Conservation (phyloP, 208 protist genomes). For the Tritrichomonas musculus region DNA sequence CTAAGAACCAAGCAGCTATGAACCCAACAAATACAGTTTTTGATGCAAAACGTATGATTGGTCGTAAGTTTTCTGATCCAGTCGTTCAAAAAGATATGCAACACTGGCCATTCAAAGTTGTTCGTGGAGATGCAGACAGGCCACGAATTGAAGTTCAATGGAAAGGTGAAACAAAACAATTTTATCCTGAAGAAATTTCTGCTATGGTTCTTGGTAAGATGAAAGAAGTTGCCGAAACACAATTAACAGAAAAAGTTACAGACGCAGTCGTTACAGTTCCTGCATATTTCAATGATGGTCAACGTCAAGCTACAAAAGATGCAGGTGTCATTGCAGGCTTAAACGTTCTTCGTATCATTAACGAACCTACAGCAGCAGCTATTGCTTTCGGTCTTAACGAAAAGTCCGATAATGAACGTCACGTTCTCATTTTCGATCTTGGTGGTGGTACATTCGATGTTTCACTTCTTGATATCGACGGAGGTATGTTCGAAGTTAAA, state of each 20-base stretch:
- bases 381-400: slow-evolving; percentile 57
- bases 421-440: slow-evolving; percentile 54
- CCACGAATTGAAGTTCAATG: slow-evolving; percentile 65
- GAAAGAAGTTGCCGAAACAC: slow-evolving; percentile 70
- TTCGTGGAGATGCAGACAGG: slow-evolving; percentile 62
- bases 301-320: slow-evolving; percentile 91
- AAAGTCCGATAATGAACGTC: background rate
- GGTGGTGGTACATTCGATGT: slow-evolving; percentile 82
- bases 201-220: slow-evolving; percentile 74
- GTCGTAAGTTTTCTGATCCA: slow-evolving; percentile 62
- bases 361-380: slow-evolving; percentile 60
- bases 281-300: slow-evolving; percentile 95
- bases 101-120: slow-evolving; percentile 74
- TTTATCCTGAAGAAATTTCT: slow-evolving; percentile 82
- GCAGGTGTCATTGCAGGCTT: slow-evolving; percentile 92
- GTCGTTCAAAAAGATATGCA: slow-evolving; percentile 57
- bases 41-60: slow-evolving; percentile 57
- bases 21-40: slow-evolving; percentile 81
- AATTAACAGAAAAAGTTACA: slow-evolving; percentile 72
- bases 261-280: slow-evolving; percentile 63
- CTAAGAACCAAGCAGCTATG: slow-evolving; percentile 72
- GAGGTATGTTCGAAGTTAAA: slow-evolving; percentile 82
- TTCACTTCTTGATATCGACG: slow-evolving; percentile 79
- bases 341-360: slow-evolving; percentile 91
- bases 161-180: slow-evolving; percentile 63